Evolutionary conservation across 2,329 filamentous ascomycete species (phyloP).

Genomic region (Trichoderma oligosporum): DNA sequence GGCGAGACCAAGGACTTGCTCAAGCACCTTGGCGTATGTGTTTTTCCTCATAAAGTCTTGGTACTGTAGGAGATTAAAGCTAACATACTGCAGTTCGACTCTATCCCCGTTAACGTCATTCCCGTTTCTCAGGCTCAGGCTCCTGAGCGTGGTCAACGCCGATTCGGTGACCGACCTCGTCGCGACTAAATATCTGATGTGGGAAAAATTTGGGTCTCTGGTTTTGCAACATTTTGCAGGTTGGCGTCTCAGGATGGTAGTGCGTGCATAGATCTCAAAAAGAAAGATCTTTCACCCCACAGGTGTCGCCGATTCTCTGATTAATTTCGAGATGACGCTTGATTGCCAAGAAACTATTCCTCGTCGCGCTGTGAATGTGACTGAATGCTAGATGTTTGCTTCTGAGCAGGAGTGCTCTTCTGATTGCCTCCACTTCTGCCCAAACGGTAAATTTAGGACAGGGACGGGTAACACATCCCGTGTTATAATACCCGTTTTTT

Average conservation of each 20-base stretch:
- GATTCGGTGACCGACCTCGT: slow-evolving; percentile 64
- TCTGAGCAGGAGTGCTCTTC: neutral
- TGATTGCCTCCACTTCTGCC: neutral
- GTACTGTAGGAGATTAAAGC: neutral
- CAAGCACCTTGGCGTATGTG: slow-evolving; percentile 96
- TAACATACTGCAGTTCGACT: slow-evolving; percentile 70
- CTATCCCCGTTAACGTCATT: slow-evolving; percentile 94
- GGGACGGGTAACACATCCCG: no score
- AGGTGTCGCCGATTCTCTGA: slow-evolving; percentile 86
- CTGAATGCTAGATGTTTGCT: slow-evolving; percentile 10
- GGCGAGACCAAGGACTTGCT: slow-evolving; percentile 97
- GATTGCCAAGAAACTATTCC: slow-evolving; percentile 68
- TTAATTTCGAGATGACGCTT: slow-evolving; percentile 69
- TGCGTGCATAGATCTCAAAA: slow-evolving; percentile 56
- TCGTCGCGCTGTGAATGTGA: slow-evolving; percentile 30
- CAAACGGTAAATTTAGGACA: neutral
- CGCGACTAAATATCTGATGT: slow-evolving; percentile 37
- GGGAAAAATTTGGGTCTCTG: slow-evolving; percentile 40
- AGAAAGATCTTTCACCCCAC: slow-evolving; percentile 56
- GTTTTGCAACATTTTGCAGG: slow-evolving; percentile 44
- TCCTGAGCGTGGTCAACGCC: slow-evolving; percentile 71
- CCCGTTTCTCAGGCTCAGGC: slow-evolving; percentile 84
- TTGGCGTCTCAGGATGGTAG: slow-evolving; percentile 57
- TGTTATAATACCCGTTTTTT: no score
- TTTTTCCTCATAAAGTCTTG: neutral